Evolutionary conservation across 179 eudicot species (phyloP), one percentile per base, ranked within the genome.

Genomic region (Heliamphora pulchella): DNA sequence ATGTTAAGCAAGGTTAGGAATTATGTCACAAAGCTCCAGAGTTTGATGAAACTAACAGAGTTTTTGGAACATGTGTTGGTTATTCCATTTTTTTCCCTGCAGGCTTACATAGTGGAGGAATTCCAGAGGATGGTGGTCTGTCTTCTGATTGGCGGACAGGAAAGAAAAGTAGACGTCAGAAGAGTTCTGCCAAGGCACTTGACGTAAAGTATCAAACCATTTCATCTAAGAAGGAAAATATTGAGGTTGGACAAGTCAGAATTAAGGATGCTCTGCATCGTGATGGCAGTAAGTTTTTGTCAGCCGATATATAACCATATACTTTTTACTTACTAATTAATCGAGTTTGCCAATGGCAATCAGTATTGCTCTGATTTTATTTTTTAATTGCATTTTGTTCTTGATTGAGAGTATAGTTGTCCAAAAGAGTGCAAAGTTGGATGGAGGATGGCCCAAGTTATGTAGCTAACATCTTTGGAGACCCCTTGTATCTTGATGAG

Each of bases 121-220:
- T 82, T 81, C 43, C 81, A 55, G 83, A 86, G 72, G 85, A 84
- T 86, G 89, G 82, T 80, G 82, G 66, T 81, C 78, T 82, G 63
- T 80, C 82, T 81, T 82, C 83, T 17, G 92, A 90, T 14, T 89
- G 83, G 11, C 87, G 85, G 78, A 67, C 84, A 69, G 91, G 87
- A 80, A 88, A 91, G 85, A 92, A 85, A 87, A 85, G 92, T 79
- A 90, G 86, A 80, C 89, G 97, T 53, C 84, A 82, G 63, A 89
- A 83, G 78, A 90, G 82, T 86, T 79, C 91, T 8, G 66, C 85
- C 67, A 94, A 90, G 82, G 70, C 83, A 8, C 57, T 83, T 53
- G 92, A 89, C 72, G 89, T 82, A 76, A 82, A 84, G 82, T 75
- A 71, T 81, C 91, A 81, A 81, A 80, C 78, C 62, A 75, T 76